A percentile compares a stretch with the other conserved stretches of the same genome.
Evolutionary conservation across 176 grass and related monocot species (phyloP).

Genomic region (Zizania latifolia): DNA sequence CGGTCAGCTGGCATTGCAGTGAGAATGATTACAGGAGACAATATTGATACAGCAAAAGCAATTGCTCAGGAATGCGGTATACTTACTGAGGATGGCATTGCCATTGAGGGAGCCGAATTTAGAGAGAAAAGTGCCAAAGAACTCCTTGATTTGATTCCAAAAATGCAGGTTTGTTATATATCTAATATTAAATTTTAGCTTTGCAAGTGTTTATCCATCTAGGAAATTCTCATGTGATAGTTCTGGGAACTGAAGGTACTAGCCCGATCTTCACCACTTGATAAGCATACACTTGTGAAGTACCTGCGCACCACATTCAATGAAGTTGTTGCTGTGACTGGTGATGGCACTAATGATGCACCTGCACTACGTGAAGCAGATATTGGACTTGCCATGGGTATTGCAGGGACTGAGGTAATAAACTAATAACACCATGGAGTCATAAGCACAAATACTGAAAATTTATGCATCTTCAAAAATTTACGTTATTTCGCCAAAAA

Average conservation of each 20-base stretch:
- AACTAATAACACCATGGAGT: slow-evolving; percentile 34
- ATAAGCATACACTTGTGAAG: slow-evolving; percentile 78
- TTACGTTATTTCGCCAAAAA: no score
- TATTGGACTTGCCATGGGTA: slow-evolving; percentile 98
- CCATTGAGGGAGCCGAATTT: slow-evolving; percentile 63
- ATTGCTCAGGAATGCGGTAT: slow-evolving; percentile 72
- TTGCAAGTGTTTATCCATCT: slow-evolving; percentile 15
- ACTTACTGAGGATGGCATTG: slow-evolving; percentile 60
- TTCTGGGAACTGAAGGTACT: slow-evolving; percentile 57
- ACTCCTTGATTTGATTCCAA: slow-evolving; percentile 79
- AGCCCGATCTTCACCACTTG: slow-evolving; percentile 78
- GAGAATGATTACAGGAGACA: slow-evolving; percentile 75
- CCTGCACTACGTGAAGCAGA: slow-evolving; percentile 90
- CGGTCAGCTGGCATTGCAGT: slow-evolving; percentile 54
- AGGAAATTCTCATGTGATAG: slow-evolving; percentile 7
- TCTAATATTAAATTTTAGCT: slow-evolving; percentile 11
- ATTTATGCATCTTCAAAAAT: neutral
- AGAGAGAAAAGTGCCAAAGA: slow-evolving; percentile 60
- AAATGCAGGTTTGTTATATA: slow-evolving; percentile 67
- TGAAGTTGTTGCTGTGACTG: slow-evolving; percentile 97
- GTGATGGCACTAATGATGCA: slow-evolving; percentile 94
- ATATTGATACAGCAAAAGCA: slow-evolving; percentile 72
- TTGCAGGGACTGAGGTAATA: slow-evolving; percentile 87
- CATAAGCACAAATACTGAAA: neutral
- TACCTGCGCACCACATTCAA: slow-evolving; percentile 53